Evolutionary conservation across 805 yeast genomes (phyloP), one percentile per base, ranked within the genome.

Genomic region (Yueomyces sinensis): DNA sequence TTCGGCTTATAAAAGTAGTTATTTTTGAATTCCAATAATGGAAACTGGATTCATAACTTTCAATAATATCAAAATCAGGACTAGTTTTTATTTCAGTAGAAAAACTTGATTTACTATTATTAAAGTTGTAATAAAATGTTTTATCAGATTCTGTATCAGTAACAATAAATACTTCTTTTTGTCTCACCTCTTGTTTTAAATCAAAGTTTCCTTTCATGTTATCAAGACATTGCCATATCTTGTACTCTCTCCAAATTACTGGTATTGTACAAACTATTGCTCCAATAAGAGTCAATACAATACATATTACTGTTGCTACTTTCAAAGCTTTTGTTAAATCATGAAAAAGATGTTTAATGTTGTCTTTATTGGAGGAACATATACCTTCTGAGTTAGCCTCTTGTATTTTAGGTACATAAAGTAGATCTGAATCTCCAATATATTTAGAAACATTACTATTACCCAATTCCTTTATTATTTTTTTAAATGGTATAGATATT

Each of bases 401-500:
- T 6, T 47, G 45, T 17, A 52, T 37, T 2, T 55, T 49, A 4
- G 78, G 76, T 5, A 67, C 70, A 32, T 52, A 54, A 27, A 72
- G 43, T n/a, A 41, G 15, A 1, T 38, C 20, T 13, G 41, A 36
- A 33, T 45, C 34, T 3, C 43, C 49, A 5, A 49, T 37, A 4
- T 52, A 22, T 9, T 35, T 38, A 14, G 63, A 48, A 0, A 52
- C 37, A 36, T 62, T 53, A 1, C 61, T 52, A 1, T 44, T 37
- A 19, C 51, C 42, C 5, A 79, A 49, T 33, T 64, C 58, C 1
- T 49, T 41, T 29, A 66, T 61, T 2, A 80, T 52, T 11, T 48
- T 38, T 1, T 65, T 63, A 46, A 84, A 82, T 0, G 95, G 95
- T 2, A 44, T 47, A 3, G 67, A 56, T 7, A 89, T 65, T 28